These are phyloP conservation scores for Paraglomus brasilianum DNA, from an alignment of 192 early-diverging fungal genomes.

Conservation along the genomic window DNA sequence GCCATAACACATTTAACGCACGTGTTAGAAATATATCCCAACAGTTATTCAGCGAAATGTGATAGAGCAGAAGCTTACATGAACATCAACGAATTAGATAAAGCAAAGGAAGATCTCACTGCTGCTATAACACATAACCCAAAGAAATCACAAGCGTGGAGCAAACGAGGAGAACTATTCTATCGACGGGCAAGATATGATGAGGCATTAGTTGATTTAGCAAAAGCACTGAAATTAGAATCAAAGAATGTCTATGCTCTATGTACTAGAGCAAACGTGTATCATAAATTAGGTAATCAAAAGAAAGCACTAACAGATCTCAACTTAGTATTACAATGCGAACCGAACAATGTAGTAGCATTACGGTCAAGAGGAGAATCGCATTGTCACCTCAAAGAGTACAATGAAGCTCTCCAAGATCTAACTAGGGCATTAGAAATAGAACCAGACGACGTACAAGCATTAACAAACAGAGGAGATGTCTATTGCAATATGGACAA, in stretches of 20 bases:
- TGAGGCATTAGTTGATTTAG: slow-evolving; percentile 9
- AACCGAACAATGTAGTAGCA: not conserved
- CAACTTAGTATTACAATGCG: not conserved
- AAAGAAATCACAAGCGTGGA: slow-evolving; percentile 13
- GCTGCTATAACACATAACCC: slow-evolving; percentile 1
- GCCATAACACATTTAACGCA: slow-evolving; percentile 5
- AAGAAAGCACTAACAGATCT: slow-evolving; percentile 1
- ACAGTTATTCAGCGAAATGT: slow-evolving; percentile 20
- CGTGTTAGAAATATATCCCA: slow-evolving; percentile 8
- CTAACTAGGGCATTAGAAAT: not conserved
- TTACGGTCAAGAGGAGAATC: not conserved
- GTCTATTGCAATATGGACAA: not conserved
- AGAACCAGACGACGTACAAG: not conserved
- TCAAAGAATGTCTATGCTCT: not conserved
- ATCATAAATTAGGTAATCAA: not conserved
- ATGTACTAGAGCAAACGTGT: slow-evolving; percentile 2
- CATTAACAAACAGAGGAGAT: not conserved
- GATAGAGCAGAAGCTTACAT: slow-evolving; percentile 21
- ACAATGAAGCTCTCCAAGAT: not conserved
- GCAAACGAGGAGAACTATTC: slow-evolving; percentile 6
- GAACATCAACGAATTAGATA: not conserved
- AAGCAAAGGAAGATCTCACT: slow-evolving; percentile 17
- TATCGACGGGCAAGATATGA: not conserved
- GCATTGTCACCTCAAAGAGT: too few species aligned
- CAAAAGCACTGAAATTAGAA: not conserved